phyloP scores from a whole-genome alignment of 257 asterid species.

The Nicotiana otophora region DNA sequence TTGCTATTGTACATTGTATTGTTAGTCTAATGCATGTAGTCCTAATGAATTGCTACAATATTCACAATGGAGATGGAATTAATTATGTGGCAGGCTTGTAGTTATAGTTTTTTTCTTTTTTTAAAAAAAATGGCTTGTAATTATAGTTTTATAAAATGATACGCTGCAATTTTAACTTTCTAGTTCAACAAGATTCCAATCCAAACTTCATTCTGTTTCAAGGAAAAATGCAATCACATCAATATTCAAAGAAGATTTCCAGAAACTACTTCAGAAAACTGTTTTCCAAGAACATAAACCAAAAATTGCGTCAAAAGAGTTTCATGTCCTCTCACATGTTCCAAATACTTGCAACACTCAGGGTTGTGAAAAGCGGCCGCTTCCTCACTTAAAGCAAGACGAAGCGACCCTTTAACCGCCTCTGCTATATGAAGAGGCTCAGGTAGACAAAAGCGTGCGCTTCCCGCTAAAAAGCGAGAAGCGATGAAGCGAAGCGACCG shows the following conservation, averaged over 20 bases:
- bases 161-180: not conserved
- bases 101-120: not conserved
- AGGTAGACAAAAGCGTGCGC: too few relatives aligned
- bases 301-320: not conserved
- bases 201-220: not conserved
- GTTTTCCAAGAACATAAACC: not conserved
- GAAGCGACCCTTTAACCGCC: too few relatives aligned
- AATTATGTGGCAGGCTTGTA: not conserved
- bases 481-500: too few relatives aligned
- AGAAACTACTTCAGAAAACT: not conserved
- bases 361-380: too few relatives aligned
- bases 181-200: not conserved
- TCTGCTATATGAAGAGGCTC: too few relatives aligned
- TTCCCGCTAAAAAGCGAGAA: too few relatives aligned
- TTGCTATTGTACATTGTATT: not conserved
- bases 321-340: not conserved
- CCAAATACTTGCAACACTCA: not conserved
- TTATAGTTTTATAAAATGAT: not conserved
- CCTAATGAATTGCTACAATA: not conserved
- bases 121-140: too few relatives aligned
- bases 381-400: too few relatives aligned
- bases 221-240: not conserved
- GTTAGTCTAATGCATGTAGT: not conserved
- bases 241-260: not conserved
- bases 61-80: not conserved